Conservation (phyloP, 495 filamentous ascomycete genomes). For the Lophiotrema nucula region DNA sequence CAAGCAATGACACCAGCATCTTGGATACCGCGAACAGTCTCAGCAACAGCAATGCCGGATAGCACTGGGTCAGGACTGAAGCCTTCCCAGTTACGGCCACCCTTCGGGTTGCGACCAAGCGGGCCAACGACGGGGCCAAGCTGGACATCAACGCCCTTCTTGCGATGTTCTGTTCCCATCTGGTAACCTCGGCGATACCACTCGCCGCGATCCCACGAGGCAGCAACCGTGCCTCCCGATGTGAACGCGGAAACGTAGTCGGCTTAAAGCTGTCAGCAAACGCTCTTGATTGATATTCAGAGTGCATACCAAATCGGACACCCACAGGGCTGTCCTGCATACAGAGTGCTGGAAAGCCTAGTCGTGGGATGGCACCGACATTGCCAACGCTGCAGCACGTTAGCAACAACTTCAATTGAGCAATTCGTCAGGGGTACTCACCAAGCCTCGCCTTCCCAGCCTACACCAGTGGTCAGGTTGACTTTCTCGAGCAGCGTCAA, state of each 20-base stretch:
- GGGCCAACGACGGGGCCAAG: conserved; percentile 90
- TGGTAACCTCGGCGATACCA: conserved; percentile 42
- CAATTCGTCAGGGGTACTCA: not conserved
- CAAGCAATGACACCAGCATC: conserved; percentile 42
- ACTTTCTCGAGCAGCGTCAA: conserved; percentile 88
- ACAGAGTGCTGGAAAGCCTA: conserved; percentile 80
- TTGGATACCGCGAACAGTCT: conserved; percentile 45
- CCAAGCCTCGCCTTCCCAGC: conserved; percentile 56
- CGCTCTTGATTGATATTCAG: conserved; percentile 42
- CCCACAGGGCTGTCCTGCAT: conserved; percentile 90
- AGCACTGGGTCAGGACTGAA: conserved; percentile 47
- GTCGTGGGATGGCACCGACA: conserved; percentile 64
- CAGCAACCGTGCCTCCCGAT: conserved; percentile 43
- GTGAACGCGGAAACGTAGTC: conserved; percentile 45
- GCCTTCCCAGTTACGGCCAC: conserved; percentile 86
- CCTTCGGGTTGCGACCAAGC: conserved; percentile 45
- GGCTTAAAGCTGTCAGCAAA: conserved; percentile 39
- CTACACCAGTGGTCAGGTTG: conserved; percentile 84
- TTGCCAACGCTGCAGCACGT: conserved; percentile 64
- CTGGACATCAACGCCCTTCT: conserved; percentile 66
- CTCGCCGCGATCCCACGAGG: conserved; percentile 43
- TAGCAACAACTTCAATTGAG: not conserved
- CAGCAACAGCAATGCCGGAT: conserved; percentile 41
- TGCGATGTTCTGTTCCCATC: conserved; percentile 42
- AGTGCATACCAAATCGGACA: conserved; percentile 69